These are phyloP conservation scores for Ampelomyces quisqualis DNA, from an alignment of 2,329 filamentous ascomycete species.

Conservation along the genomic window DNA sequence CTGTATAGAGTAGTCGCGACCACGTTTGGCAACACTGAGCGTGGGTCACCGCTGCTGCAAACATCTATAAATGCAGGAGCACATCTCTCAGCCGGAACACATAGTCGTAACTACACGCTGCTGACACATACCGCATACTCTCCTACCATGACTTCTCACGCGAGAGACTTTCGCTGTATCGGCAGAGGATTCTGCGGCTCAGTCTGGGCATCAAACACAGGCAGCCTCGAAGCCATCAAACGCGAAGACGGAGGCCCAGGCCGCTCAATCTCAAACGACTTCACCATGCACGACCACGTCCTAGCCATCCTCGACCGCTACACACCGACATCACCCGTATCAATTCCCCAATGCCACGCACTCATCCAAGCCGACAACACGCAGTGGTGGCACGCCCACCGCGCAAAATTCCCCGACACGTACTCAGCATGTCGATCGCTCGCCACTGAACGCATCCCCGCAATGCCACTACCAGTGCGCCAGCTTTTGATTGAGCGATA, in stretches of 20 bases:
- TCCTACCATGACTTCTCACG: no score
- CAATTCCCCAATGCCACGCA: slow-evolving; percentile 14
- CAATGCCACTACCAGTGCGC: slow-evolving; percentile 11
- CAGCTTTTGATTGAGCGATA: slow-evolving; percentile 17
- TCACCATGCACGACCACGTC: slow-evolving; percentile 15
- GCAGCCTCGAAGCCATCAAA: slow-evolving; percentile 18
- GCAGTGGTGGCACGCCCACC: slow-evolving; percentile 5
- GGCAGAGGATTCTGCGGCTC: slow-evolving; percentile 22
- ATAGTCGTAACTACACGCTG: no score
- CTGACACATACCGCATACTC: no score
- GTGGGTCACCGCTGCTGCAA: no score
- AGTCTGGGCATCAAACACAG: slow-evolving; percentile 19
- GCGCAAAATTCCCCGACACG: slow-evolving; percentile 11
- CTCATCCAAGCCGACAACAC: slow-evolving; percentile 13
- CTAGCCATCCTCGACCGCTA: slow-evolving; percentile 6
- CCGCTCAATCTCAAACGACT: slow-evolving; percentile 20
- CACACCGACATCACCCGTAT: slow-evolving; percentile 7
- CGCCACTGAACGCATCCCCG: slow-evolving; percentile 11
- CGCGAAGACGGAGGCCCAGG: slow-evolving; percentile 22
- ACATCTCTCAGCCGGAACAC: no score
- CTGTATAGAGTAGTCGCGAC: no score
- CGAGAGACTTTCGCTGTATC: no score
- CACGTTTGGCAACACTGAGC: no score
- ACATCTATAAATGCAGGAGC: no score
- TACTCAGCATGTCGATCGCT: slow-evolving; percentile 15